Conservation (phyloP, 1,139 yeast genomes). For the Kodamaea suecica region DNA sequence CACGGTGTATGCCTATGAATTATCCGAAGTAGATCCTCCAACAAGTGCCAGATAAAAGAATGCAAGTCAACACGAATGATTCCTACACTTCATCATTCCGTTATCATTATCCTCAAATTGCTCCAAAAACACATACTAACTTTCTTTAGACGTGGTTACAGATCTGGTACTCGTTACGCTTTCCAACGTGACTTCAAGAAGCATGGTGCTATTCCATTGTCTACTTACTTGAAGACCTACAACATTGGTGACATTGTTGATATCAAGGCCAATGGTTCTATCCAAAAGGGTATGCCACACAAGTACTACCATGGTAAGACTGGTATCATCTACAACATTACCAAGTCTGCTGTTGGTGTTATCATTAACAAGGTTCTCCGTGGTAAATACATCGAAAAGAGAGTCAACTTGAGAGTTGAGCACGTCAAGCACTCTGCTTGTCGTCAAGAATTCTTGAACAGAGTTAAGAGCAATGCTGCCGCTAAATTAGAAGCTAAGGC, state of each 20-base stretch:
- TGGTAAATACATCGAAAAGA: conserved; percentile 98
- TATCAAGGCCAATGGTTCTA: conserved; percentile 98
- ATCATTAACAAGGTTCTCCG: conserved; percentile 98
- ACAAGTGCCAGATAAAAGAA: too few relatives aligned
- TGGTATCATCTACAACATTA: conserved; percentile 97
- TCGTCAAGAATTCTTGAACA: conserved; percentile 97
- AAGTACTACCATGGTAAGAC: conserved; percentile 99
- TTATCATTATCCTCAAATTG: too few relatives aligned
- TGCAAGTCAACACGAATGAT: background rate
- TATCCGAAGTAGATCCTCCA: too few relatives aligned
- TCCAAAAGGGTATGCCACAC: conserved; percentile 99
- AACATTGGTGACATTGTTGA: conserved; percentile 99
- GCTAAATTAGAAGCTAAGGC: conserved; percentile 93
- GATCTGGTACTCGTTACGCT: conserved; percentile 99
- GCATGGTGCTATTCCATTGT: conserved; percentile 92
- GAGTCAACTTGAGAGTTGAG: conserved; percentile 97
- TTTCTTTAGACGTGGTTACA: conserved; percentile 88
- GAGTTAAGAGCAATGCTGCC: conserved; percentile 96
- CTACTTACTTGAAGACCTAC: conserved; percentile 97
- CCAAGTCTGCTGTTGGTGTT: conserved; percentile 98
- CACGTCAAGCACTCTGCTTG: conserved; percentile 99
- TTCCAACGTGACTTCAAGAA: conserved; percentile 99
- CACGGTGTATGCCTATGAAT: too few relatives aligned
- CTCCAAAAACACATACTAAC: conserved; percentile 25
- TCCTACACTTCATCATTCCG: too few relatives aligned